phyloP scores from a whole-genome alignment of 257 asterid species.

The Solanum medicagineum region DNA sequence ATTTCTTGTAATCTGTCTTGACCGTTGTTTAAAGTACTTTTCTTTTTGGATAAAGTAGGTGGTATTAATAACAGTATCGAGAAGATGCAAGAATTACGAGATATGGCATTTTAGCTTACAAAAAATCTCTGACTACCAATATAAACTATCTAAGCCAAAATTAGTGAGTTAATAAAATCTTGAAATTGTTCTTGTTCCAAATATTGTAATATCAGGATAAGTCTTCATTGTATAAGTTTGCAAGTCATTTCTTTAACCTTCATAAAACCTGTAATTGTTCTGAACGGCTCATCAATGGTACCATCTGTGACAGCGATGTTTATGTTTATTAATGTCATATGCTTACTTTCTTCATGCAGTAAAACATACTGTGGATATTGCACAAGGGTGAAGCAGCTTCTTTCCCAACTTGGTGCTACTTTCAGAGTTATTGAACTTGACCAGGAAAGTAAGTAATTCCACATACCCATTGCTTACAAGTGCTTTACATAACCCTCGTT shows the following conservation, averaged over 20 bases:
- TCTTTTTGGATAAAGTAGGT: too few species aligned
- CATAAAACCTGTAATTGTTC: background rate
- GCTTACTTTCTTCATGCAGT: constrained; percentile 15
- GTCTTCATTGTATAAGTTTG: background rate
- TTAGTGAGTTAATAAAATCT: too few species aligned
- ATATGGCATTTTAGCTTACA: too few species aligned
- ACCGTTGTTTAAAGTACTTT: background rate
- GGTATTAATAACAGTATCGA: too few species aligned
- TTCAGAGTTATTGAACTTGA: constrained; percentile 61
- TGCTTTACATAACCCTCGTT: background rate
- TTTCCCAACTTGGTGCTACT: constrained; percentile 48
- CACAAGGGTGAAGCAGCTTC: constrained; percentile 49
- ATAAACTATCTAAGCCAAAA: too few species aligned
- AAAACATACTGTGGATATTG: constrained; percentile 69
- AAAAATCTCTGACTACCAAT: too few species aligned
- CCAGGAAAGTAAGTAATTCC: constrained; percentile 46
- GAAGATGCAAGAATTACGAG: too few species aligned
- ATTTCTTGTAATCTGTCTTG: background rate
- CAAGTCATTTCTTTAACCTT: background rate
- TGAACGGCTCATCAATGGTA: background rate
- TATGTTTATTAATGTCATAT: background rate
- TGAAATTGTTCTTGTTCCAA: background rate
- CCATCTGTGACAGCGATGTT: background rate
- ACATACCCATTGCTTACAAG: background rate
- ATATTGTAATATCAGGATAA: background rate